Base-by-base conservation (phyloP, 495 filamentous ascomycete genomes). In the Aspergillus olivimuriae region DNA sequence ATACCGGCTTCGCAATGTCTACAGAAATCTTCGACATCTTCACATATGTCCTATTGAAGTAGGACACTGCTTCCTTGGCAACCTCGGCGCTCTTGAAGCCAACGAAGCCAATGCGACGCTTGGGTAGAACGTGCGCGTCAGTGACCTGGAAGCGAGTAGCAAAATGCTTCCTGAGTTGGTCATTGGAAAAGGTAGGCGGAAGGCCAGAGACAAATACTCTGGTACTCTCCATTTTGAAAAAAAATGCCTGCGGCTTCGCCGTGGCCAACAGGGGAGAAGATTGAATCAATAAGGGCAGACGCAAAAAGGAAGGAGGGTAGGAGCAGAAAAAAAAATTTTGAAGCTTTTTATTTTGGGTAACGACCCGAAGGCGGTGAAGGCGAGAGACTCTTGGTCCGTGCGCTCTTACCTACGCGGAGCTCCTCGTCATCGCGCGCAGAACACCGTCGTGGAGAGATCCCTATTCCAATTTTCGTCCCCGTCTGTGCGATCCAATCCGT, bases 11-110 rank as follows among this genome's bases (percentile, higher is more conserved):
- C 50, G 92, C 94, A 59, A 95, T 70, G 71, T 97, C 94, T 52
- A 96, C 92, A 19, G 63, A 69, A 51, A 99, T 87, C 77, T 81
- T 92, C n/a, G 89, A 94, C 89, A 94, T 94, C 47, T 89, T 87
- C 48, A 98, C 86, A 64, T 89, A 98, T 47, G 89, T 78, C 56
- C 80, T 86, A 69, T 99, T 89, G 77, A 95, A 94, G 67, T 94
- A 95, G 56, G 86, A 87, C 49, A 91, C 84, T 36, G 92, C 92
- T 52, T 80, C 74, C 34, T 74, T 66, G 37, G 92, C 92, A 52
- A 84, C 84, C 48, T 90, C 78, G 33, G 80, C 71, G 41, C 77
- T 87, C 65, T 86, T 91, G 73, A 90, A 97, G 47, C 92, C 92
- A 47, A 99, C 81, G 74, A 95, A 99, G 51, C 89, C 92, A 68